These are phyloP conservation scores for Heliosperma pusillum DNA, from an alignment of 148 eudicot genomes.

Conservation along the genomic window DNA sequence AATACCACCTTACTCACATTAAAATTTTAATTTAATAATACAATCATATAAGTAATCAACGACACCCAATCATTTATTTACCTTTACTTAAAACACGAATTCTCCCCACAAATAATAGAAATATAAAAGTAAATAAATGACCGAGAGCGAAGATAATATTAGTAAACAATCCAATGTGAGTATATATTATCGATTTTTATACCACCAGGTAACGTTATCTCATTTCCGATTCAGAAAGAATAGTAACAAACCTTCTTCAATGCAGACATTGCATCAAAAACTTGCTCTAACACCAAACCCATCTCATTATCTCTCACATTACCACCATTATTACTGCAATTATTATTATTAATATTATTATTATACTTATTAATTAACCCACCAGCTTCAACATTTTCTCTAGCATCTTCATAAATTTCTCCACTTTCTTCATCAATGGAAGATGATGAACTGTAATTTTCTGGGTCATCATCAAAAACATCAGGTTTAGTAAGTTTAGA, in stretches of 20 bases:
- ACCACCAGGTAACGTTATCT: too few relatives aligned
- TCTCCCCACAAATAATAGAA: too few relatives aligned
- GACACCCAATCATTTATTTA: too few relatives aligned
- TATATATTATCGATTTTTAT: too few relatives aligned
- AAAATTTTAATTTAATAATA: too few relatives aligned
- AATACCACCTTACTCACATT: too few relatives aligned
- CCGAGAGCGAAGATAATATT: too few relatives aligned
- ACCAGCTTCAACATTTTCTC: constrained; percentile 19
- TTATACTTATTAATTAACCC: constrained; percentile 5
- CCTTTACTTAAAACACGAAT: too few relatives aligned
- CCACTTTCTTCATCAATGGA: not conserved
- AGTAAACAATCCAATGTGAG: too few relatives aligned
- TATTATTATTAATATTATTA: not conserved
- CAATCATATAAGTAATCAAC: too few relatives aligned
- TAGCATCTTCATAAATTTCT: constrained; percentile 21
- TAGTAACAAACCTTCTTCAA: constrained; percentile 38
- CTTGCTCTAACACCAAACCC: constrained; percentile 48
- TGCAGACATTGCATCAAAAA: constrained; percentile 63
- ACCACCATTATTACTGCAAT: not conserved
- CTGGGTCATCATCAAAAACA: constrained; percentile 14
- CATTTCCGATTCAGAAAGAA: not conserved
- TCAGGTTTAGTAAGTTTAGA: constrained; percentile 5
- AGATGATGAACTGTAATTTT: constrained; percentile 3
- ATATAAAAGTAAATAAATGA: too few relatives aligned
- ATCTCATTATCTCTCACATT: constrained; percentile 30